Base-by-base conservation (phyloP, 1,284 basidiomycete genomes). In the Apiotrichum montevideense region DNA sequence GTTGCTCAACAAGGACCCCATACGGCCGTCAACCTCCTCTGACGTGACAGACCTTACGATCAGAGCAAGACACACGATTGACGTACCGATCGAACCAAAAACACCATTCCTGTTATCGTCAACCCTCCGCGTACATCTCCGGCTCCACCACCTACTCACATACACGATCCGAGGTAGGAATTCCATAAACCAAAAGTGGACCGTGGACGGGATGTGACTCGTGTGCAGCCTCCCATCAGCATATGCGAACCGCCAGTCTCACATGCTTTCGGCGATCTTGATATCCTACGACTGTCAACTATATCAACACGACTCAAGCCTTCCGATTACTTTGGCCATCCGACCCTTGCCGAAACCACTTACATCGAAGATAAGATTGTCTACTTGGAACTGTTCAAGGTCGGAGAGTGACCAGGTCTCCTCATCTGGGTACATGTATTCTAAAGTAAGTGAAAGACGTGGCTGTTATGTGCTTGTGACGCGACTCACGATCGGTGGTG, bases 51-150 rank as follows among this genome's bases (percentile, higher is more conserved):
- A 47, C 2, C 59, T 61, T 49, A 9, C 5, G 44, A 21, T 53
- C 9, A 32, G 39, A 32, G 32, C 32, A 4, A 7, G 11, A 9
- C 9, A 34, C 8, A 29, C 21, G 48, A 10, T 15, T 13, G n/a
- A 53, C 48, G 9, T 43, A 63, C 62, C 62, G 55, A 40, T 63
- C 62, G 32, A 56, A 61, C 62, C 62, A 63, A 46, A 61, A 61
- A 35, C 62, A 61, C 56, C 58, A 63, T 41, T 63, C 62, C 62
- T 63, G 58, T 21, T 3, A 39, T 32, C 6, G 32, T 14, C 29
- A 40, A 13, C 15, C 14, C 35, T 6, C 4, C 15, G 9, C 10
- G 3, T 3, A 8, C 11, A 32, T 2, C 4, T 6, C n/a, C 1
- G 2, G 33, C 8, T n/a, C 3, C 4, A 2, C 21, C 6, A 3